Percentiles rank a stretch among this genome's conserved stretches.
These are phyloP conservation scores for Myriosclerotinia curreyana DNA, from an alignment of 2,329 filamentous ascomycete genomes.

Conservation along the genomic window DNA sequence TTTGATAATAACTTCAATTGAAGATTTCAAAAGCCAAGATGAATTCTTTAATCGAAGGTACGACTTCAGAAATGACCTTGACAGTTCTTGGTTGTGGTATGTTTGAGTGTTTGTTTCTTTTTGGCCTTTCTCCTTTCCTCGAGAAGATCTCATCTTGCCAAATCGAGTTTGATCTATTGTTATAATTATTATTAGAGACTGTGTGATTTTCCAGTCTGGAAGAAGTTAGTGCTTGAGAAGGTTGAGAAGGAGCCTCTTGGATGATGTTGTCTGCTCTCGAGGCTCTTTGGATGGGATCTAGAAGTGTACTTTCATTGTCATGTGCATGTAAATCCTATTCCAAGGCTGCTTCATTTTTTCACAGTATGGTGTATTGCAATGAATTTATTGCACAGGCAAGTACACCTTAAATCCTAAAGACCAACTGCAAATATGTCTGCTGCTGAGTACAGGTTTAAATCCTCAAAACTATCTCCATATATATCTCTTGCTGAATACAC, in stretches of 20 bases:
- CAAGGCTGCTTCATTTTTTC: not conserved
- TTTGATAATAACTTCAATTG: not conserved
- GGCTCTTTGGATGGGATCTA: not conserved
- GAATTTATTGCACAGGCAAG: too few species aligned
- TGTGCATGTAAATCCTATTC: not conserved
- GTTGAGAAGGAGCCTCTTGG: too few species aligned
- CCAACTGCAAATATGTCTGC: too few species aligned
- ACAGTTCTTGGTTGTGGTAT: slow-evolving; percentile 79
- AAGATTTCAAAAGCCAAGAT: not conserved
- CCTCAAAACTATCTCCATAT: not conserved
- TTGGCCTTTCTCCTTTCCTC: not conserved
- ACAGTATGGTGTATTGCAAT: too few species aligned
- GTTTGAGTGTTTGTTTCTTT: slow-evolving; percentile 35
- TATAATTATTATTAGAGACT: too few species aligned
- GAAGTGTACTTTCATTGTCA: not conserved
- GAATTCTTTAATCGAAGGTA: not conserved
- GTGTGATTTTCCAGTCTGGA: not conserved
- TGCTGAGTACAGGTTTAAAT: too few species aligned
- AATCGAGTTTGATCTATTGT: not conserved
- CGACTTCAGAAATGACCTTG: slow-evolving; percentile 58
- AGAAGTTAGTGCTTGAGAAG: not conserved
- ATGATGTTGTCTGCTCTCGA: not conserved
- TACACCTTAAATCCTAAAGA: too few species aligned
- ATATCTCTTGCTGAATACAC: not conserved
- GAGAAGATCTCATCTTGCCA: not conserved